These are phyloP conservation scores for Cystofilobasidium bisporidii DNA, from an alignment of 768 basidiomycete species.

Conservation along the genomic window DNA sequence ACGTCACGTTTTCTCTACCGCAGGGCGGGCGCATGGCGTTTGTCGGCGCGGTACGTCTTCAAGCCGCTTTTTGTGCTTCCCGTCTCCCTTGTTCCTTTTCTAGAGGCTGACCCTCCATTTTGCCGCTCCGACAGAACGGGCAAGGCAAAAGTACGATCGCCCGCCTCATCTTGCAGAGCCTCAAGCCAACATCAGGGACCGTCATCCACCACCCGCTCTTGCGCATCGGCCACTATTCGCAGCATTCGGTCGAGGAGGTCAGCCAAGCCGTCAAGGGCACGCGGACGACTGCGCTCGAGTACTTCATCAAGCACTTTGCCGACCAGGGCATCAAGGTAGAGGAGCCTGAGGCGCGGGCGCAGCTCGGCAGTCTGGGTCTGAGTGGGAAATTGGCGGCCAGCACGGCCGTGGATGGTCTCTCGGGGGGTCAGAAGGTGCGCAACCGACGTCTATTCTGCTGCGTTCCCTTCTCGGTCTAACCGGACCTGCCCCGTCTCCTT, in stretches of 20 bases:
- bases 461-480: not conserved
- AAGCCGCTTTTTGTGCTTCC: too few relatives aligned
- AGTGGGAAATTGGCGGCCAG: constrained; percentile 43
- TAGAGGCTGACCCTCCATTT: too few relatives aligned
- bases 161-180: constrained; percentile 36
- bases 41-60: constrained; percentile 40
- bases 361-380: constrained; percentile 46
- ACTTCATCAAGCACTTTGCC: constrained; percentile 34
- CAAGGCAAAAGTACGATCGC: constrained; percentile 54
- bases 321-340: constrained; percentile 31
- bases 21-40: constrained; percentile 43
- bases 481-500: too few relatives aligned
- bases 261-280: constrained; percentile 35
- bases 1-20: constrained; percentile 42
- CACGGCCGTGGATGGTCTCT: constrained; percentile 45
- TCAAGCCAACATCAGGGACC: constrained; percentile 46
- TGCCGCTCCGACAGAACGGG: constrained; percentile 43
- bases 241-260: constrained; percentile 54
- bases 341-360: constrained; percentile 44
- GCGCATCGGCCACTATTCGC: constrained; percentile 54
- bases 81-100: too few relatives aligned
- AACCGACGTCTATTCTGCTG: not conserved
- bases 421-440: constrained; percentile 51
- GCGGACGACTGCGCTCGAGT: constrained; percentile 37
- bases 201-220: constrained; percentile 50